Evolutionary conservation across 208 protist genomes (phyloP), one percentile per base, ranked within the genome.

Genomic region (Perkinsela sp.): DNA sequence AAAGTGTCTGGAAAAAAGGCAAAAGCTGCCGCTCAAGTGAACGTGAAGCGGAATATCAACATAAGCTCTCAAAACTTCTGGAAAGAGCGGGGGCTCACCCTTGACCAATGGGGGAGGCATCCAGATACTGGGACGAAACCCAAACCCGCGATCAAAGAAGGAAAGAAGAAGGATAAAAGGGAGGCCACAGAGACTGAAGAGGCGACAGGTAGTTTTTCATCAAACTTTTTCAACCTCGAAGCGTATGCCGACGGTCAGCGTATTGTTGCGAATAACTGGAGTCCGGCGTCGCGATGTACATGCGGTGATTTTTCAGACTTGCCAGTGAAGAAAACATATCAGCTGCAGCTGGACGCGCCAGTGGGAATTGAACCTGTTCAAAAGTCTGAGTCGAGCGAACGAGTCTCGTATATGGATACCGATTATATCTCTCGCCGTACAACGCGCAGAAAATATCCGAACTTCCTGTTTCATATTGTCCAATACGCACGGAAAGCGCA

Each of bases 31-130:
- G 40, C 6, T n/a, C 6, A 57, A 22, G 13, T 57, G 40, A 57
- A 57, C 22, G 40, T 57, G 40, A 57, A 57, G 40, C 40, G 40
- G 22, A 57, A 57, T 22, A 57, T 57, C 40, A 57, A 22, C 22
- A n/a, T 22, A 57, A 57, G 40, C 40, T 57, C 40, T 57, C 40
- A 57, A 57, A 57, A 57, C 40, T 57, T 57, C 40, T 57, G 40
- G 40, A 57, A 57, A 57, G 40, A 57, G 40, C 40, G 40, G 13
- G 40, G 40, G 13, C 13, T 57, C 40, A n/a, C 40, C 13, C 40
- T 57, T 22, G 40, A 57, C 40, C 40, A 57, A 22, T 57, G 40
- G 40, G 40, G 40, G 6, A 57, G 40, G 40, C 40, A 6, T 6
- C 13, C 6, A n/a, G 40, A 57, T 57, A n/a, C 40, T 6, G 22